Evolutionary conservation across 208 protist species (phyloP).

Genomic region (Trichomonas gallinae): DNA sequence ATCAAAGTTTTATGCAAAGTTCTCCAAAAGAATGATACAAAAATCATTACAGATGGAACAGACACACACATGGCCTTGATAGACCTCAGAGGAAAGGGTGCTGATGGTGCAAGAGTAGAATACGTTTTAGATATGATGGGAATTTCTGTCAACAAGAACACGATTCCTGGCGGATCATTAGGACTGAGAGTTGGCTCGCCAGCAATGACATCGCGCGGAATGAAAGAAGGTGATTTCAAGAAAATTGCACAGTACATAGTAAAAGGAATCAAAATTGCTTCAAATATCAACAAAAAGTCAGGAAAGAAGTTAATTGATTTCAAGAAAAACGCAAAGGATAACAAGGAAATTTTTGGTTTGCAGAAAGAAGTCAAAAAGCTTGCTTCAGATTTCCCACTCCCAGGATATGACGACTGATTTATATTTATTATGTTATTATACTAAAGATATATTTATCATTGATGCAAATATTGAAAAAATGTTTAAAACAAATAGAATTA

Average conservation of each 20-base stretch:
- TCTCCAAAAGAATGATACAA: constrained; percentile 63
- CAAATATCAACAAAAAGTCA: constrained; percentile 44
- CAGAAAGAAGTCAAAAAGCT: constrained; percentile 27
- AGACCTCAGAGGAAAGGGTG: constrained; percentile 72
- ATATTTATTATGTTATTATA: too few species aligned
- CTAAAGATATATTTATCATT: too few species aligned
- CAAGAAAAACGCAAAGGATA: constrained; percentile 21
- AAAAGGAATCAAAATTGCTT: constrained; percentile 56
- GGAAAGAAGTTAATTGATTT: constrained; percentile 40
- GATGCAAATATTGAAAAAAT: too few species aligned
- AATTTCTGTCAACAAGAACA: constrained; percentile 91
- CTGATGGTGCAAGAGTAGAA: constrained; percentile 84
- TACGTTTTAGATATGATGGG: constrained; percentile 48
- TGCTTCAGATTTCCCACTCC: constrained; percentile 30
- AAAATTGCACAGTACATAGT: constrained; percentile 68
- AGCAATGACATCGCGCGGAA: constrained; percentile 77
- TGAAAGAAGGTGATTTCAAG: constrained; percentile 68
- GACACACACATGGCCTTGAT: constrained; percentile 92
- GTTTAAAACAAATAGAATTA: too few species aligned
- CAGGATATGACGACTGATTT: not conserved
- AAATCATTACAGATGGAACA: constrained; percentile 75
- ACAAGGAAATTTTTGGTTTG: constrained; percentile 27
- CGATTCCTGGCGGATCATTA: constrained; percentile 74
- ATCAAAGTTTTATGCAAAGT: constrained; percentile 55
- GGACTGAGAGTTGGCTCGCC: constrained; percentile 80